Conservation (phyloP, 192 early-diverging fungal genomes). For the Diversispora eburnea region DNA sequence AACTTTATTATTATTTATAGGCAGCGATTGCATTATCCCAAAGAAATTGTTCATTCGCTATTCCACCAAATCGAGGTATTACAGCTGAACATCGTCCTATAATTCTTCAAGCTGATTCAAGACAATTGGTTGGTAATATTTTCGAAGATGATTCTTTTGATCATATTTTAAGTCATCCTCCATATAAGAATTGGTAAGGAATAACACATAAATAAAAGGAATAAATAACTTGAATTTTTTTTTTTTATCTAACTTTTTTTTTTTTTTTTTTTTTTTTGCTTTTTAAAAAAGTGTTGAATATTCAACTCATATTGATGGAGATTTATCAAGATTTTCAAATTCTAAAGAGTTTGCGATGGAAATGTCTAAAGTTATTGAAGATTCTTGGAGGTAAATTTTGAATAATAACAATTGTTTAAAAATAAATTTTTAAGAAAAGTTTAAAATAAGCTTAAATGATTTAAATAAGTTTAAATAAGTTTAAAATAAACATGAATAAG, state of each 20-base stretch:
- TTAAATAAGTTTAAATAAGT: not conserved
- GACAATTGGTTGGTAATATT: constrained; percentile 59
- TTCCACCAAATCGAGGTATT: constrained; percentile 58
- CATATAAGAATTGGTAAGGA: constrained; percentile 82
- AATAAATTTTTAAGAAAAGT: not conserved
- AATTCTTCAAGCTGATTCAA: constrained; percentile 79
- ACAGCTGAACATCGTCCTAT: constrained; percentile 77
- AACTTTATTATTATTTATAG: constrained; percentile 25
- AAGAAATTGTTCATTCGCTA: constrained; percentile 80
- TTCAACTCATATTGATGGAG: constrained; percentile 83
- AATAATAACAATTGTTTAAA: not conserved
- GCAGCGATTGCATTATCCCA: constrained; percentile 78
- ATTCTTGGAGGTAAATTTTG: constrained; percentile 59
- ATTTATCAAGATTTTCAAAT: constrained; percentile 77
- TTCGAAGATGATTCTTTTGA: constrained; percentile 76
- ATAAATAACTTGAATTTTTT: not conserved
- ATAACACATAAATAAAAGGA: too few species aligned
- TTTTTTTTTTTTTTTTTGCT: not conserved
- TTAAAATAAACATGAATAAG: not conserved
- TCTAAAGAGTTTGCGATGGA: constrained; percentile 70
- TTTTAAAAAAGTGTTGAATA: constrained; percentile 54
- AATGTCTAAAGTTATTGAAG: constrained; percentile 67
- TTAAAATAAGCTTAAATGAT: not conserved
- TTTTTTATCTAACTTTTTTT: not conserved
- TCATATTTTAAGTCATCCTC: constrained; percentile 88